Conservation (phyloP, 1,139 yeast genomes). For the Magnusiomyces tetraspermus region DNA sequence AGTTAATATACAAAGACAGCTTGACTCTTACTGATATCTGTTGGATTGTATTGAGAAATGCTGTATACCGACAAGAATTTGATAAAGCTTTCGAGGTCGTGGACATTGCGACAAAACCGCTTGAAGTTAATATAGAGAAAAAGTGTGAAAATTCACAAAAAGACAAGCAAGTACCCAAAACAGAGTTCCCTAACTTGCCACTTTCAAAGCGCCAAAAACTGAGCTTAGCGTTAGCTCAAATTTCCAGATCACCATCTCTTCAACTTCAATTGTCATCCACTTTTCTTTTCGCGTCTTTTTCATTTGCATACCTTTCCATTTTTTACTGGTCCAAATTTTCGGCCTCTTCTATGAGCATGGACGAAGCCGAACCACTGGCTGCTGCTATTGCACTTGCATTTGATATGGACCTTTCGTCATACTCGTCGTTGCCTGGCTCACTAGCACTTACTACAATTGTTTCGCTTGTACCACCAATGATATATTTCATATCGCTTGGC, state of each 20-base stretch:
- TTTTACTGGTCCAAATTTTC: not conserved
- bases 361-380: not conserved
- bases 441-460: not conserved
- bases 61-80: conserved; percentile 2
- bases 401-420: not conserved
- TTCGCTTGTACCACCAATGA: not conserved
- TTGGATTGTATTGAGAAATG: not conserved
- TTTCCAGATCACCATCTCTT: not conserved
- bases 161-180: not conserved
- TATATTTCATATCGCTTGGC: not conserved
- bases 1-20: not conserved
- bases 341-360: not conserved
- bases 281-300: not conserved
- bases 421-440: not conserved
- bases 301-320: not conserved
- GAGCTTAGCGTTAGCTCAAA: not conserved
- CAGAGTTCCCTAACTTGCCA: not conserved
- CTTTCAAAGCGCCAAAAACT: not conserved
- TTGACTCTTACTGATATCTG: not conserved
- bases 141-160: no score
- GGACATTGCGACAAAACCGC: conserved; percentile 2
- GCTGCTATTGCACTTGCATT: not conserved
- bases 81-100: conserved; percentile 1
- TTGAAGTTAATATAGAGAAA: no score
- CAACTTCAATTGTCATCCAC: not conserved